Evolutionary conservation across 2,329 filamentous ascomycete species (phyloP).

Genomic region (Pseudocercospora cruenta): DNA sequence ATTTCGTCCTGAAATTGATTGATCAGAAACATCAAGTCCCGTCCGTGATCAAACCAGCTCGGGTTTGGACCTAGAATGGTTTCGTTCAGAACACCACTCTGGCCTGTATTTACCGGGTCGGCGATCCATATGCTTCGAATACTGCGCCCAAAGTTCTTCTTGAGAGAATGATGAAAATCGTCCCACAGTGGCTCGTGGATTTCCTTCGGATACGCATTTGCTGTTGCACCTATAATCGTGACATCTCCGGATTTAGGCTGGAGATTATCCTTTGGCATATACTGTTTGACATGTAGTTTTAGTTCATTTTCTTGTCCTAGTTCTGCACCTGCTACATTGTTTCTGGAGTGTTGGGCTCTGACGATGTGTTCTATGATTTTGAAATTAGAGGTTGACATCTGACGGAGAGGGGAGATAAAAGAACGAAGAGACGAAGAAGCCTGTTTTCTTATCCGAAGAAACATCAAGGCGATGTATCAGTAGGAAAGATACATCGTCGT

Average conservation of each 20-base stretch:
- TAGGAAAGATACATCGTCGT: too few species aligned
- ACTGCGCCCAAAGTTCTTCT: background rate
- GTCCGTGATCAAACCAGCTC: constrained; percentile 79
- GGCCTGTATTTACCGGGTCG: constrained; percentile 81
- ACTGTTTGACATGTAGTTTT: constrained; percentile 66
- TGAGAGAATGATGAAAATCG: background rate
- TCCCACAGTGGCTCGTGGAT: constrained; percentile 39
- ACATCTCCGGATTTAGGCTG: constrained; percentile 74
- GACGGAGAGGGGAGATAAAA: background rate
- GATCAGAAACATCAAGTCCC: constrained; percentile 83
- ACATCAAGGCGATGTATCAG: background rate
- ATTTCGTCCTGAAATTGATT: constrained; percentile 79
- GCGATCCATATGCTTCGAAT: constrained; percentile 29
- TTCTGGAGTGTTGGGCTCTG: constrained; percentile 24
- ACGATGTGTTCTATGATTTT: constrained; percentile 20
- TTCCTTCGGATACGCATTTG: constrained; percentile 86
- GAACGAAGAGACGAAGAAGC: background rate
- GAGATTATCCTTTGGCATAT: constrained; percentile 59
- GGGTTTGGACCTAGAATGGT: constrained; percentile 78
- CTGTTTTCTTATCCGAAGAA: background rate
- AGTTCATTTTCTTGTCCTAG: constrained; percentile 19
- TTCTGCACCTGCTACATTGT: constrained; percentile 17
- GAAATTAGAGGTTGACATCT: constrained; percentile 17
- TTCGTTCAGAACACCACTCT: constrained; percentile 77
- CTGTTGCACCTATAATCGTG: constrained; percentile 83